Evolutionary conservation across 2,329 filamentous ascomycete genomes (phyloP).

Genomic region (Diaporthe vaccinii): DNA sequence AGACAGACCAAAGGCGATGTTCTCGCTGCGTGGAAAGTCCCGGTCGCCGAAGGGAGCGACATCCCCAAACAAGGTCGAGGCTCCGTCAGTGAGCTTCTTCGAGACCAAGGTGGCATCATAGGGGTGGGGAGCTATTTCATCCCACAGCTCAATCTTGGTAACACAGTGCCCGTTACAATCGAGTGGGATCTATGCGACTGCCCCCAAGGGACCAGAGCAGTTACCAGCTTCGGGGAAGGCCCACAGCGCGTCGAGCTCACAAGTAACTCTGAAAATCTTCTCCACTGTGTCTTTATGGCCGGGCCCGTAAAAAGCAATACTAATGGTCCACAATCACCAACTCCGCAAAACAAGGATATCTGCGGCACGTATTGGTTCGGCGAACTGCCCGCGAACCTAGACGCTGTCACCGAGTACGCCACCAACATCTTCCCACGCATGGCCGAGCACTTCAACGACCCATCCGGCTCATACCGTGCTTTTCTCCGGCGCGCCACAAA

Average conservation of each 20-base stretch:
- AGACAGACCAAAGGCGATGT: background rate
- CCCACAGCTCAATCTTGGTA: conserved; percentile 14
- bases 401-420: conserved; percentile 43
- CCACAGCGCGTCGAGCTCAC: conserved; percentile 40
- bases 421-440: conserved; percentile 43
- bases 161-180: conserved; percentile 21
- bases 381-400: conserved; percentile 44
- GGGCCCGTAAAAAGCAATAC: conserved; percentile 44
- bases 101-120: conserved; percentile 18
- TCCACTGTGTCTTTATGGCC: conserved; percentile 46
- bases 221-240: conserved; percentile 47
- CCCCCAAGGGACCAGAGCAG: conserved; percentile 42
- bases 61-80: background rate
- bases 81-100: background rate
- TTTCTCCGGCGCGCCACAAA: conserved; percentile 42
- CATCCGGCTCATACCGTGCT: conserved; percentile 42
- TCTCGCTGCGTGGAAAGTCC: background rate
- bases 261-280: conserved; percentile 40
- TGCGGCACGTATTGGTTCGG: conserved; percentile 48
- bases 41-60: background rate
- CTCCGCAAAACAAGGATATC: background rate
- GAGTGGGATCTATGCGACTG: conserved; percentile 44
- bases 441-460: conserved; percentile 42
- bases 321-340: background rate
- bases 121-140: conserved; percentile 26